These are phyloP conservation scores for Phialemonium atrogriseum DNA, from an alignment of 2,329 filamentous ascomycete species.

Conservation along the genomic window DNA sequence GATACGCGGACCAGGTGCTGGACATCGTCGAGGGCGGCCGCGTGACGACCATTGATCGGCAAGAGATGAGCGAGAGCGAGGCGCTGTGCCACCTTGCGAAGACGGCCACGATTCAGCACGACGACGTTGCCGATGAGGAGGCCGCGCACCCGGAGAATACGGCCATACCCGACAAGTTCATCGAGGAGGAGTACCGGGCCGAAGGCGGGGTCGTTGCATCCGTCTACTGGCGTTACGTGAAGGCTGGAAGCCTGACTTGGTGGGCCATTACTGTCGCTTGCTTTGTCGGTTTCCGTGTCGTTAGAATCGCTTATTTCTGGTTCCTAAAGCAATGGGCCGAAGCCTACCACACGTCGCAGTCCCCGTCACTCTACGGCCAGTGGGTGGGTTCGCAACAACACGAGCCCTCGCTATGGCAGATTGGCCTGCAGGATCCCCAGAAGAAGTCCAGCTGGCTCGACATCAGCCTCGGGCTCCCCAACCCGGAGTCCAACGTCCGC, in stretches of 20 bases:
- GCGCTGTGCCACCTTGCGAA: slow-evolving; percentile 22
- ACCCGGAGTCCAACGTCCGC: slow-evolving; percentile 56
- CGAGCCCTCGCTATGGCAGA: too few relatives aligned
- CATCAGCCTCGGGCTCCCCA: slow-evolving; percentile 43
- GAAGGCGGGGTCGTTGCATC: slow-evolving; percentile 66
- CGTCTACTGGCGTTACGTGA: slow-evolving; percentile 81
- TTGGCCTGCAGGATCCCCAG: neutral
- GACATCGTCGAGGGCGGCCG: slow-evolving; percentile 54
- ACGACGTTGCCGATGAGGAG: slow-evolving; percentile 21
- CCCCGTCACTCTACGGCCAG: slow-evolving; percentile 4
- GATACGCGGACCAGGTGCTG: slow-evolving; percentile 66
- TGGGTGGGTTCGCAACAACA: slow-evolving; percentile 7
- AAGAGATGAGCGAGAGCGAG: slow-evolving; percentile 28
- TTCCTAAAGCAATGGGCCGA: slow-evolving; percentile 86
- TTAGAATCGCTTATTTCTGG: slow-evolving; percentile 62
- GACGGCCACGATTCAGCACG: slow-evolving; percentile 10
- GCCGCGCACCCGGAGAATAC: slow-evolving; percentile 34
- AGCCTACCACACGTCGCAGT: slow-evolving; percentile 46
- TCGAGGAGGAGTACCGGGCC: slow-evolving; percentile 67
- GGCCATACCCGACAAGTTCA: slow-evolving; percentile 63
- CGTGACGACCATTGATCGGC: slow-evolving; percentile 30
- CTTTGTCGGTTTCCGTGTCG: slow-evolving; percentile 54
- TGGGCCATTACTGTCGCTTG: slow-evolving; percentile 60
- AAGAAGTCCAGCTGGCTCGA: slow-evolving; percentile 13
- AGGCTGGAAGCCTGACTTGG: slow-evolving; percentile 65